Conservation (phyloP, 2,329 filamentous ascomycete species). For the Fusarium sterilihyphosum region DNA sequence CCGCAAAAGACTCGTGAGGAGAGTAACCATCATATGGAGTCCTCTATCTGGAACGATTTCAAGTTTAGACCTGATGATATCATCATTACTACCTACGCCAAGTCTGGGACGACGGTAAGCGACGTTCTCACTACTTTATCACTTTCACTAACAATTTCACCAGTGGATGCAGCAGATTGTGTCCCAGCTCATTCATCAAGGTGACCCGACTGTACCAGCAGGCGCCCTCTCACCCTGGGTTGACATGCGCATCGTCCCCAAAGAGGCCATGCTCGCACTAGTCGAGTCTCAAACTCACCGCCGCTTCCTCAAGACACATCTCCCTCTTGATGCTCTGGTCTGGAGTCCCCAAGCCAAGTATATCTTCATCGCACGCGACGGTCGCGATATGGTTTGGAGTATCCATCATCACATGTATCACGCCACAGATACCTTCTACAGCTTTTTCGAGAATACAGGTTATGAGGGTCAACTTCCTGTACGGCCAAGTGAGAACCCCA, state of each 20-base stretch:
- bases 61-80: slow-evolving; percentile 17
- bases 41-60: slow-evolving; percentile 4
- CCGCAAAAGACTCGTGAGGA: slow-evolving; percentile 17
- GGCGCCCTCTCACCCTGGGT: slow-evolving; percentile 6
- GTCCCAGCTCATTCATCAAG: slow-evolving; percentile 1
- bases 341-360: slow-evolving; percentile 6
- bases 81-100: slow-evolving; percentile 4
- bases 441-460: background rate
- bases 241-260: background rate
- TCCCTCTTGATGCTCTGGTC: background rate
- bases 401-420: background rate
- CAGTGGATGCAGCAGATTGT: slow-evolving; percentile 22
- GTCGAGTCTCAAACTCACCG: background rate
- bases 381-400: slow-evolving; percentile 16
- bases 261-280: background rate
- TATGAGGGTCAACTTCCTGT: background rate
- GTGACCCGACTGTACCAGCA: background rate
- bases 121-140: accelerated
- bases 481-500: background rate
- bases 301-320: slow-evolving; percentile 12
- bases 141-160: too few relatives aligned
- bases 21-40: slow-evolving; percentile 18
- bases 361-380: slow-evolving; percentile 12
- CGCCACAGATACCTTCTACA: slow-evolving; percentile 8
- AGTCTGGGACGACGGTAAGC: slow-evolving; percentile 15